Evolutionary conservation across 768 basidiomycete genomes (phyloP), one percentile per base, ranked within the genome.

Genomic region (Mycena amicta): DNA sequence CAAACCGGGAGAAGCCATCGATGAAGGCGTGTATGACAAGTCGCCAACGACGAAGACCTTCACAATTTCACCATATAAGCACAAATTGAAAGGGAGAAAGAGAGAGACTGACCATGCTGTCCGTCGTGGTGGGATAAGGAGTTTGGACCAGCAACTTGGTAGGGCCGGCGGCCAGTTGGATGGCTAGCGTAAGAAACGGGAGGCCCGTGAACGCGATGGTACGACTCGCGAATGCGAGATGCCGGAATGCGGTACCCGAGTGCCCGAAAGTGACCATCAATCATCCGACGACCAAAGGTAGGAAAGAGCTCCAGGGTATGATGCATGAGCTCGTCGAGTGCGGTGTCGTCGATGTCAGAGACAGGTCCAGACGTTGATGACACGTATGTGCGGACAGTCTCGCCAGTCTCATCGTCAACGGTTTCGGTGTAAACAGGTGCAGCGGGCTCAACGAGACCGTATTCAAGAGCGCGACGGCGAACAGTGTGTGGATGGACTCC

Each of bases 91-190:
- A n/a, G n/a, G n/a, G n/a, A n/a, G n/a, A n/a, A n/a, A n/a, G n/a
- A n/a, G n/a, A n/a, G n/a, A 53, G 28, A 15, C 52, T 29, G 13
- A 70, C 73, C 70, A 59, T 75, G 76, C 47, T 77, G 71, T 0
- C 74, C 75, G 56, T 77, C 75, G 57, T 73, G 71, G 53, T 78
- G 75, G 71, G 70, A 73, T 1, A 80, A 67, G 2, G 74, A 71
- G 57, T 78, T 77, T 2, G 66, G 67, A 0, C 73, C 74, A 4
- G 70, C 60, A 4, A 77, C 77, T 2, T 53, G 54, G 57, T 80
- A 79, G 2, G 59, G 63, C 28, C 61, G 28, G 3, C 71, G 59
- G 15, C 33, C 33, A 37, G 11, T 37, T 63, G 40, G 26, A 75
- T 74, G 11, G 53, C 37, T 4, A 64, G 66, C 2, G 30, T 49